Evolutionary conservation across 1,284 basidiomycete genomes (phyloP), one percentile per base, ranked within the genome.

Genomic region (Moesziomyces antarcticus): DNA sequence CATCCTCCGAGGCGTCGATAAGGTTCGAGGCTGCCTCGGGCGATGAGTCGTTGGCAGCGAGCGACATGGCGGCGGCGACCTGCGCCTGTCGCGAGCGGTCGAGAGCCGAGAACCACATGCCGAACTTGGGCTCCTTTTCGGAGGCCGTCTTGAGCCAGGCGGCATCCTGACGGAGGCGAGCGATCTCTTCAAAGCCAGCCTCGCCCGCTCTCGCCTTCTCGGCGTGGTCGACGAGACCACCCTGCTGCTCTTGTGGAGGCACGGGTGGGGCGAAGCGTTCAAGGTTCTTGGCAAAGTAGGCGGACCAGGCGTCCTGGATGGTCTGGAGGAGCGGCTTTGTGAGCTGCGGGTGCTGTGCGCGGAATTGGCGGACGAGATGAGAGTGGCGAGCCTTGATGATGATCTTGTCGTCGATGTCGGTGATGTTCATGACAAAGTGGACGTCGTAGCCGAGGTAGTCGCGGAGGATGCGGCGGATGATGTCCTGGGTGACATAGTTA

Each of bases 381-480:
- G 72, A 57, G 51, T 84, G 83, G 13, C 83, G 75, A 9, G 62
- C 57, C 35, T 73, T 72, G 58, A 57, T 47, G 78, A 88, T 77
- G 72, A 93, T 96, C 89, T 99, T 99, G 88, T 99, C 97, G 84
- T 99, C 97, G 73, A 99, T 97, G 85, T 99, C 97, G 5, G 97
- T 99, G 80, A 99, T 91, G 86, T 99, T 99, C 94, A 97, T 97
- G 60, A 99, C 96, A 85, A 99, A 98, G 84, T 97, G 93, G 63
- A 99, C 91, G 82, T 98, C 93, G 84, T 97, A 99, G 47, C 92
- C 92, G 85, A 99, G 97, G 85, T 97, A 98, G 86, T 99, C 94
- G 2, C 91, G 88, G 86, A 99, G 88, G 68, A 99, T 94, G 53
- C 97, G 88, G 57, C 97, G 89, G 46, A 99, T 88, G 77, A 99